Conservation (phyloP, 306 rosid species). For the Acacia acuminata region DNA sequence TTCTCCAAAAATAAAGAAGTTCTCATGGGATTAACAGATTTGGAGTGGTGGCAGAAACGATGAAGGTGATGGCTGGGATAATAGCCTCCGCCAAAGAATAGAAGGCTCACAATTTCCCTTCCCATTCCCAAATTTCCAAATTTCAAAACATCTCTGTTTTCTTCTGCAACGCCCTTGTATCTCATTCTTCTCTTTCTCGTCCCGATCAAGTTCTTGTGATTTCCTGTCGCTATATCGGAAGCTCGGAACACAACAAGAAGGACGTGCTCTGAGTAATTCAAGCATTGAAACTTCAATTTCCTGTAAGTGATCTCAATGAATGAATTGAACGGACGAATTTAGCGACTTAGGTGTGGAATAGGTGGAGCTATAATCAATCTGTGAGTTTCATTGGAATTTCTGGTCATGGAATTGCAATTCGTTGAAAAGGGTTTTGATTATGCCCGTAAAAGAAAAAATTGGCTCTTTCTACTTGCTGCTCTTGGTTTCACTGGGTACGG, state of each 20-base stretch:
- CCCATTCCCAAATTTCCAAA: background rate
- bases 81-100: background rate
- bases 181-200: background rate
- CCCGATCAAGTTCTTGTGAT: background rate
- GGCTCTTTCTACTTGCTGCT: conserved; percentile 49
- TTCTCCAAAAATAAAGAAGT: background rate
- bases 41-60: background rate
- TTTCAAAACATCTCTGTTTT: background rate
- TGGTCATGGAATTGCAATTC: conserved; percentile 55
- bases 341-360: background rate
- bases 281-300: background rate
- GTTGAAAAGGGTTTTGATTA: conserved; percentile 44
- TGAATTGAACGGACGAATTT: background rate
- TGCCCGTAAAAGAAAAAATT: conserved; percentile 57
- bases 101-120: background rate
- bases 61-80: background rate
- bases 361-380: background rate
- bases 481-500: conserved; percentile 63
- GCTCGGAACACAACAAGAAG: background rate
- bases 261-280: background rate
- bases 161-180: background rate
- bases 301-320: background rate
- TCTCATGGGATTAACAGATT: background rate
- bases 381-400: conserved; percentile 22
- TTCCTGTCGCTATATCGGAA: background rate